Base-by-base conservation (phyloP, 2,329 filamentous ascomycete genomes). In the Talaromyces sp. region DNA sequence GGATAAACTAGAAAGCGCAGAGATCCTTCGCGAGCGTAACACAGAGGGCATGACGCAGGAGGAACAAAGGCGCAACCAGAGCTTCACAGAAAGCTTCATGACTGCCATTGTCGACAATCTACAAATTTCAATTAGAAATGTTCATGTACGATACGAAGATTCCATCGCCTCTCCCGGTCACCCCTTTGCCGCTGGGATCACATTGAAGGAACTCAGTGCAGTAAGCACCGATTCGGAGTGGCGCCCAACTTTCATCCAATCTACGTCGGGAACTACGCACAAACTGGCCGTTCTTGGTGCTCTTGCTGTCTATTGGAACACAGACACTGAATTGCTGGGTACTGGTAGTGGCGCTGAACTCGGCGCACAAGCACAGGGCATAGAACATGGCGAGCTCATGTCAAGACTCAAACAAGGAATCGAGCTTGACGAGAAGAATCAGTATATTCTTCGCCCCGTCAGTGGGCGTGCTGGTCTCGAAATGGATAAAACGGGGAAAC, bases 51-150 rank as follows among this genome's bases (percentile, higher is more conserved):
- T 98, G 82, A 96, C 90, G 70, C 87, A 88, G 66, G 95, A 99
- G 73, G 95, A 99, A 73, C 91, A 98, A 75, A 89, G 96, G 76
- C 96, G 96, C 78, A 97, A 90, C 73, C 93, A 99, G 80, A 97
- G 91, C 75, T 99, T 99, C 71, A 97, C 93, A 4, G 89, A 96
- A 68, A 98, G 93, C 73, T 78, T 99, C 67, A 88, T 93, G 54
- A 96, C 93, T 41, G 96, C 96, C 68, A 96, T 99, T 70, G 91
- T 98, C 71, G 95, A 99, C 81, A 99, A 99, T 71, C 82, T 99
- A 46, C 95, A 99, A 75, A 91, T 99, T 68, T 95, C 90, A 26
- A 88, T 99, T 75, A 98, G 96, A 81, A 99, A 98, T 73, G 96
- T 99, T 62, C 95, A 99, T 74, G 86, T 99, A 65, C 90, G 95